Evolutionary conservation across 768 basidiomycete species (phyloP), one percentile per base, ranked within the genome.

Genomic region (Amanita phalloides): DNA sequence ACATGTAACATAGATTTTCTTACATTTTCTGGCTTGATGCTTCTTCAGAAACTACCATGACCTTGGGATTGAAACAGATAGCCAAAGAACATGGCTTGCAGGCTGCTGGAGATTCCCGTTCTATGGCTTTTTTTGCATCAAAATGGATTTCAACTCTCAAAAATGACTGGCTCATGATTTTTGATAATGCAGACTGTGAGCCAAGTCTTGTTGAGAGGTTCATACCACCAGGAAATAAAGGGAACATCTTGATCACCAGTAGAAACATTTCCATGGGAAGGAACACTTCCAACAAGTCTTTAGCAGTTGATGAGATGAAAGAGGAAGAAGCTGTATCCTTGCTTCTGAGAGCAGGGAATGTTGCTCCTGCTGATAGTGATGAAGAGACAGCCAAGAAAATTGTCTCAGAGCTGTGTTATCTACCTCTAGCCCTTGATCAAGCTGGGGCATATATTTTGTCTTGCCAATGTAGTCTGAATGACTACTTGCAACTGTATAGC

Each of bases 21-120:
- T 17, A 51, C n/a, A 53, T 59, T 20, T 61, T 61, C 39, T 62
- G 60, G 58, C 51, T 62, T 56, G 61, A 62, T 55, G 58, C 60
- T 14, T 55, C 61, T 21, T 55, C 52, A 8, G 35, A 46, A 13
- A 53, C 57, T 9, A 59, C 56, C 17, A 53, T 60, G 36, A 38
- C 37, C 2, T 28, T 26, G 10, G 37, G 6, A 23, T 45, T 26
- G 35, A 33, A 17, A 37, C n/a, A 55, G 54, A 45, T 51, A 57
- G 11, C 43, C 36, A 44, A 45, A 26, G 37, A 52, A 54, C 28
- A 49, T 25, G 20, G 43, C 8, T 39, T 53, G 28, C 42, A 45
- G 20, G 10, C 17, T 42, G 21, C 28, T 36, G 23, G 50, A 20
- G 33, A 49, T 14, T 6, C 36, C 47, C 13, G 33, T 3, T 54